These are phyloP conservation scores for Arabidopsis lyrata DNA, from an alignment of 441 rosid genomes.

Conservation along the genomic window DNA sequence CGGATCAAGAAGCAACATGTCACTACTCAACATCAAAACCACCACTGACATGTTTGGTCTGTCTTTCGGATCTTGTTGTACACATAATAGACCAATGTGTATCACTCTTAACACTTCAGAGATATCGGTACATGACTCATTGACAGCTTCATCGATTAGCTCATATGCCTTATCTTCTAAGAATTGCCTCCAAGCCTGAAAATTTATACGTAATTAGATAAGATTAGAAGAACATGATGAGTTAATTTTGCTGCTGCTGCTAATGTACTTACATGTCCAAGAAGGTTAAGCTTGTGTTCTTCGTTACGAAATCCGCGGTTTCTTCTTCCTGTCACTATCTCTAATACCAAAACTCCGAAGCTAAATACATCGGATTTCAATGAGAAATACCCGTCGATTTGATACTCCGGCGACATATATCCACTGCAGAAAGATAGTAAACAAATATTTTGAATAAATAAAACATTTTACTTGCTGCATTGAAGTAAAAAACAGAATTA, in stretches of 20 bases:
- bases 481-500: background rate
- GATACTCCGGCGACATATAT: conserved; percentile 72
- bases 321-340: conserved; percentile 61
- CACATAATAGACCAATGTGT: conserved; percentile 69
- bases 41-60: conserved; percentile 57
- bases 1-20: conserved; percentile 46
- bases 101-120: conserved; percentile 41
- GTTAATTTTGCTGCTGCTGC: background rate
- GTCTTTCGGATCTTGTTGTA: conserved; percentile 59
- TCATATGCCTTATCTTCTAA: conserved; percentile 47
- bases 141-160: conserved; percentile 40
- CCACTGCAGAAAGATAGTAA: conserved; percentile 51
- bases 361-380: conserved; percentile 67
- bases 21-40: conserved; percentile 49
- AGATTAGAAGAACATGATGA: background rate
- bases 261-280: conserved; percentile 59
- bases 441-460: background rate
- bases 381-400: conserved; percentile 59
- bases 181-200: conserved; percentile 45
- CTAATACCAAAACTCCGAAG: conserved; percentile 64
- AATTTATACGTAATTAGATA: background rate
- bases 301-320: conserved; percentile 47
- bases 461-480: background rate
- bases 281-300: conserved; percentile 49
- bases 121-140: conserved; percentile 35